Percentiles rank a stretch among this genome's conserved stretches.
These are phyloP conservation scores for Tardiomyces digboiensis DNA, from an alignment of 1,139 yeast species.

Conservation along the genomic window DNA sequence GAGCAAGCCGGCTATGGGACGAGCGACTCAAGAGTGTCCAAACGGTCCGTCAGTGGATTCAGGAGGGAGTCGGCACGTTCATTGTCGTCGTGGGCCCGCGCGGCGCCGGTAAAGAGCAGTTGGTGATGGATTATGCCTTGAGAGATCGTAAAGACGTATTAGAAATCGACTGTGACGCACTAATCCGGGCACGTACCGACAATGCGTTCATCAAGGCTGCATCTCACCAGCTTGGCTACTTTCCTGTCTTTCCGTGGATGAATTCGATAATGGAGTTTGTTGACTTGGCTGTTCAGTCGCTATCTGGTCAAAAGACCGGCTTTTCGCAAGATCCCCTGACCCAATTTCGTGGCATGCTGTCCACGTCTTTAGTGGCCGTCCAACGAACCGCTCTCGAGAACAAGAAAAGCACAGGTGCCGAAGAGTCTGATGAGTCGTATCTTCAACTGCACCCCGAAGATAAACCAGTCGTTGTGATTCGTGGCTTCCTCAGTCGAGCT, in stretches of 20 bases:
- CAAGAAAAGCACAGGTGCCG: conserved; percentile 16
- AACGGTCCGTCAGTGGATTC: conserved; percentile 66
- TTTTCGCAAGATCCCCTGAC: conserved; percentile 77
- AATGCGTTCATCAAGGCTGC: conserved; percentile 54
- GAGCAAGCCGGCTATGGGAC: conserved; percentile 42
- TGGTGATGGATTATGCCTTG: conserved; percentile 64
- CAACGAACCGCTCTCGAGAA: conserved; percentile 53
- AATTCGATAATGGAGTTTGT: conserved; percentile 69
- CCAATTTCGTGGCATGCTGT: conserved; percentile 74
- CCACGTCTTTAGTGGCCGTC: conserved; percentile 63
- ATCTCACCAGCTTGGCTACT: conserved; percentile 77
- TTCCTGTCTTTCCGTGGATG: conserved; percentile 91
- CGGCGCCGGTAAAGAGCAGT: conserved; percentile 85
- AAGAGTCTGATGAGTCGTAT: conserved; percentile 55
- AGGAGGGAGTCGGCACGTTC: conserved; percentile 72
- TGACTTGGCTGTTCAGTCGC: conserved; percentile 80
- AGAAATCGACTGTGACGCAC: conserved; percentile 66
- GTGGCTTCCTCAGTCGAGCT: conserved; percentile 50
- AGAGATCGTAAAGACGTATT: conserved; percentile 49
- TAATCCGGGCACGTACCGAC: conserved; percentile 69
- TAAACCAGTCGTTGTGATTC: conserved; percentile 81
- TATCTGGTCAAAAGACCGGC: conserved; percentile 94
- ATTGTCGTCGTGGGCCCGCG: conserved; percentile 87
- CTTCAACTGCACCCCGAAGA: conserved; percentile 79
- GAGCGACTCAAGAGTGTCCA: conserved; percentile 62